Conservation (phyloP, 2,329 filamentous ascomycete species). For the Aspergillus clavatus region DNA sequence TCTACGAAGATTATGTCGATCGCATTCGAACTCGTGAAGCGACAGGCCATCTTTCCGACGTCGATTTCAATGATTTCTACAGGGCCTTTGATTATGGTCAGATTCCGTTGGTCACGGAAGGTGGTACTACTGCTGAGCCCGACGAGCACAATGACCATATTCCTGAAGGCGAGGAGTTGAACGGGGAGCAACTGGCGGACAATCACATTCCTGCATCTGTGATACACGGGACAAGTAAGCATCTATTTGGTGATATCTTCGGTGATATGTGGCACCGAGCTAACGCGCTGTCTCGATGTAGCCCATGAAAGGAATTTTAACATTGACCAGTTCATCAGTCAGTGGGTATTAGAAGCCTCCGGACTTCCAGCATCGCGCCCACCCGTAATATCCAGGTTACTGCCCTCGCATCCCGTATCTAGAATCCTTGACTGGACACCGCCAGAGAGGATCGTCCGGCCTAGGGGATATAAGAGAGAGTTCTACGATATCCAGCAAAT, state of each 20-base stretch:
- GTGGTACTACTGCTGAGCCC: conserved; percentile 8
- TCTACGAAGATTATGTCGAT: conserved; percentile 11
- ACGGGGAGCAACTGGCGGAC: conserved; percentile 9
- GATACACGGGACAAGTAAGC: conserved; percentile 29
- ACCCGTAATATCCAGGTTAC: conserved; percentile 13
- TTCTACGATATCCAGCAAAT: conserved; percentile 41
- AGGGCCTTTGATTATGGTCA: conserved; percentile 16
- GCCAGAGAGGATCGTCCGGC: conserved; percentile 30
- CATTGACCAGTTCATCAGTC: conserved; percentile 40
- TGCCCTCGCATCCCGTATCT: conserved; percentile 27
- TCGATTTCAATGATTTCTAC: conserved; percentile 31
- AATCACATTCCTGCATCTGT: conserved; percentile 21
- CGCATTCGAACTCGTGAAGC: conserved; percentile 3
- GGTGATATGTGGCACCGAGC: not conserved
- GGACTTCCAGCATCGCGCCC: conserved; percentile 17
- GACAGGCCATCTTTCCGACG: conserved; percentile 14
- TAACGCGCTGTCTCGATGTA: conserved; percentile 9
- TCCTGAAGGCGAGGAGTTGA: conserved; percentile 14
- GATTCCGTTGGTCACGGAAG: conserved; percentile 11
- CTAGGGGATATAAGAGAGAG: conserved; percentile 21
- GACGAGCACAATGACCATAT: conserved; percentile 15
- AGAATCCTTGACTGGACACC: conserved; percentile 34
- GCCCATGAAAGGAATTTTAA: conserved; percentile 40
- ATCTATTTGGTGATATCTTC: not conserved
- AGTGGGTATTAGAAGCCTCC: conserved; percentile 34